phyloP scores from a whole-genome alignment of 441 rosid genomes.

The Adansonia rubrostipa region DNA sequence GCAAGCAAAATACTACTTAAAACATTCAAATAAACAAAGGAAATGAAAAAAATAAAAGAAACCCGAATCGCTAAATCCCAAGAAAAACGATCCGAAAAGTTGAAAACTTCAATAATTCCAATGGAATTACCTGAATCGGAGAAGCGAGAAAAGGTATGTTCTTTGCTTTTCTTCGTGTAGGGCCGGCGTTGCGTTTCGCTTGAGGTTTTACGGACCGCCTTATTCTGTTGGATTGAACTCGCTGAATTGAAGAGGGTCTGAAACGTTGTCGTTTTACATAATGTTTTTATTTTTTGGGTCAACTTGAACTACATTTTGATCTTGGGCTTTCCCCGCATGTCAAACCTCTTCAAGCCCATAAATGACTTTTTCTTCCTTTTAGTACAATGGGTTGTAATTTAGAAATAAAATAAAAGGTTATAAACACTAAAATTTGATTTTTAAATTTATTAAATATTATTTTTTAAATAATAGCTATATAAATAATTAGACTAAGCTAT shows the following conservation, averaged over 20 bases:
- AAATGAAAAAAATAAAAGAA: neutral
- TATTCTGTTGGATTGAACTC: no score
- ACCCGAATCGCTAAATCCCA: neutral
- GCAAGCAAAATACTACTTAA: neutral
- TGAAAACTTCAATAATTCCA: neutral
- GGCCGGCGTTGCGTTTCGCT: neutral
- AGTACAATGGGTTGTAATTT: no score
- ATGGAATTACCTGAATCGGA: slow-evolving; percentile 11
- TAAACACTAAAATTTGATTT: no score
- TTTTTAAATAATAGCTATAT: no score
- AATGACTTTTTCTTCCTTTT: no score
- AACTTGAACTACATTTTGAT: no score
- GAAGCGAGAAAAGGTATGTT: neutral
- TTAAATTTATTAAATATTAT: no score
- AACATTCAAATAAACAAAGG: neutral
- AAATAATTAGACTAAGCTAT: no score
- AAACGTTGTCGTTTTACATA: neutral
- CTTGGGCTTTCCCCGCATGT: neutral
- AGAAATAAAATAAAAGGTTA: no score
- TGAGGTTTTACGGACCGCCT: neutral
- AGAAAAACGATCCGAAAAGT: neutral
- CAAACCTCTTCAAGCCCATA: neutral
- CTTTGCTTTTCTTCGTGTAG: neutral
- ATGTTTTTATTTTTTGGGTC: no score
- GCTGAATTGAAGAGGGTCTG: neutral